Base-by-base conservation (phyloP, 2,329 filamentous ascomycete genomes). In the Cladosporium sp. region DNA sequence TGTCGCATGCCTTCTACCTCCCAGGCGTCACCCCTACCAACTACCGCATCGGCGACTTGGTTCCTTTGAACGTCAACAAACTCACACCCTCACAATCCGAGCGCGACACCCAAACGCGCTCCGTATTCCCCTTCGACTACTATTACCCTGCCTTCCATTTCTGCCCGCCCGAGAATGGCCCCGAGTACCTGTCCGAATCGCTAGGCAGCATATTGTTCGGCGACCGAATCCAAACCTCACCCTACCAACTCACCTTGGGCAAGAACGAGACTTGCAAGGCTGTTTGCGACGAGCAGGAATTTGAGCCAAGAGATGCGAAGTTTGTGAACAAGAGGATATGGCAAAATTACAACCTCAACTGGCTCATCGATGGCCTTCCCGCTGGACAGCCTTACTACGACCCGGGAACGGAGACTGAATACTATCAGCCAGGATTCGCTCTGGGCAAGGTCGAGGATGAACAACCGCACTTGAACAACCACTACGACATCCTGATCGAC, bases 201-300 rank as follows among this genome's bases (percentile, higher is more conserved):
- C 71, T 99, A 56, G 93, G 93, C 19, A 96, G 92, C 76, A 99
- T 99, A 66, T 73, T 99, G 45, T 99, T 99, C 62, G 93, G 93
- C 59, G 93, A 99, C 72, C 83, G 93, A 51, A 99, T 99, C 73
- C 89, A 89, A 73, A 95, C 89, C n/a, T 97, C 92, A 30, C 89
- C 92, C 0, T 96, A 95, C 65, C 83, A 96, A 65, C 76, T 97
- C 54, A 80, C 83, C 59, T 96, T 99, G 91, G 83, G 73, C 50
- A 75, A 83, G 56, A 93, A 99, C 67, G 88, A 96, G 70, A 85
- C 84, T 0, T 99, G 93, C 75, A 93, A 92, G 68, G 70, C 79
- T 13, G 76, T 95, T 3, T 99, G 93, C 70, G 73, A 77, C 22
- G 76, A 80, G 37, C 78, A 79, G 36, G 86, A 84, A 18, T 85